These are phyloP conservation scores for Podospora pseudocomata DNA, from an alignment of 495 filamentous ascomycete species.

Conservation along the genomic window DNA sequence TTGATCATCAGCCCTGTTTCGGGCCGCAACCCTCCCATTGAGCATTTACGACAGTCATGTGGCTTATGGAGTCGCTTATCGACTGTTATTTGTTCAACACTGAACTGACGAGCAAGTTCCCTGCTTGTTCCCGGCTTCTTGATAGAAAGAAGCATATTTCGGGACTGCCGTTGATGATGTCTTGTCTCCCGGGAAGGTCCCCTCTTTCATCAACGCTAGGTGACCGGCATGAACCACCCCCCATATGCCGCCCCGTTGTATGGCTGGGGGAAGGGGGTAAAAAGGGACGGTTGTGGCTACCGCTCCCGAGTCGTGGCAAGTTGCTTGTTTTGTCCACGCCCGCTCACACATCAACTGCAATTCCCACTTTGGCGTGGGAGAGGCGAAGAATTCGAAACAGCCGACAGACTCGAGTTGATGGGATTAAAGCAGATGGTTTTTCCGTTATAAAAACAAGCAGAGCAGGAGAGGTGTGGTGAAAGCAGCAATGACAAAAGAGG, in stretches of 20 bases:
- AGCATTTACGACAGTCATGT: not conserved
- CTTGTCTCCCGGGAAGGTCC: not conserved
- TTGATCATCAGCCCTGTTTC: not conserved
- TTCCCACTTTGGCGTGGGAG: not conserved
- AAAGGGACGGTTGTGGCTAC: slow-evolving; percentile 15
- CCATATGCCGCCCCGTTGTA: not conserved
- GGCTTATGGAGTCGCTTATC: not conserved
- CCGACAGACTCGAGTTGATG: not conserved
- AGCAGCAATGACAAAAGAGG: not conserved
- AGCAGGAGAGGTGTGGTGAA: not conserved
- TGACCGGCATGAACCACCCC: not conserved
- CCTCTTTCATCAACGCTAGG: not conserved
- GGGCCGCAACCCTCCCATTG: not conserved
- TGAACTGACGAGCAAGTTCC: not conserved
- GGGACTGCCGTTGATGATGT: not conserved
- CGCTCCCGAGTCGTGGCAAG: slow-evolving; percentile 12
- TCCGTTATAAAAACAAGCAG: not conserved
- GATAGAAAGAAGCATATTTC: not conserved
- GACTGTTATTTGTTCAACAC: not conserved
- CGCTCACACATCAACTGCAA: not conserved
- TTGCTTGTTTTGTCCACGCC: not conserved
- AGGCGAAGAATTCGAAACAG: not conserved
- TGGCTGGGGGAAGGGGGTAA: not conserved
- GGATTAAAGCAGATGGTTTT: not conserved
- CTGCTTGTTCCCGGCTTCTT: not conserved